phyloP scores from a whole-genome alignment of 139 green algal species.

The Yamagishiella unicocca region DNA sequence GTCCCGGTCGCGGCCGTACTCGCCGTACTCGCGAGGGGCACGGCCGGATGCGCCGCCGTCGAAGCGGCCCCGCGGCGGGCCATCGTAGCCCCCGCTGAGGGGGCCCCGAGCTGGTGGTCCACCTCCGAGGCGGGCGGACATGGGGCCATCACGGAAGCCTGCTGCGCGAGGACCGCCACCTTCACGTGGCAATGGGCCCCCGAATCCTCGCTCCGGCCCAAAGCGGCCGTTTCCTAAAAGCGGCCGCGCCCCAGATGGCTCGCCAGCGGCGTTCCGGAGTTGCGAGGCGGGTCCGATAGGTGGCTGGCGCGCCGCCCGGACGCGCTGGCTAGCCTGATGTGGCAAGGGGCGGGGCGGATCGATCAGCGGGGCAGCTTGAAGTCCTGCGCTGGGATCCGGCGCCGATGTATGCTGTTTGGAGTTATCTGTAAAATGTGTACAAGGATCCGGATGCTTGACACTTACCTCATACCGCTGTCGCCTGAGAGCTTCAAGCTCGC shows the following conservation, averaged over 20 bases:
- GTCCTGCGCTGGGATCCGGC: too few species aligned
- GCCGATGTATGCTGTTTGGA: not conserved
- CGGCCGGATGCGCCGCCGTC: not conserved
- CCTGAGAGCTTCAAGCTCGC: constrained; percentile 6
- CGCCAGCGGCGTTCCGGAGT: not conserved
- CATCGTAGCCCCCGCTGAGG: not conserved
- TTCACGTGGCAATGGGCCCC: not conserved
- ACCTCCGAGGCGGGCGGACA: not conserved
- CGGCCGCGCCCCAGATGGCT: not conserved
- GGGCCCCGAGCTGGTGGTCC: not conserved
- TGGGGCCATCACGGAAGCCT: not conserved
- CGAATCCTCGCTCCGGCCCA: not conserved
- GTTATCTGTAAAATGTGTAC: not conserved
- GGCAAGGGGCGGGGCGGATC: not conserved
- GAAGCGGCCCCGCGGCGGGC: not conserved
- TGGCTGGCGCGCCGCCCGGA: constrained; percentile 23
- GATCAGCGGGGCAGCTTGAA: not conserved
- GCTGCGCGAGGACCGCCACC: not conserved
- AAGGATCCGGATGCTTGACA: too few species aligned
- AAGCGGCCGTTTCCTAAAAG: not conserved
- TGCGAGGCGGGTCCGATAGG: not conserved
- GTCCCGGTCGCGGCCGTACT: constrained; percentile 1
- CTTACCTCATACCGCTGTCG: constrained; percentile 39
- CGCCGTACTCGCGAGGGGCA: not conserved
- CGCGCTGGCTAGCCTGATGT: constrained; percentile 33